Evolutionary conservation across 73 alveolate species (phyloP).

Genomic region (Uronychia binucleata): DNA sequence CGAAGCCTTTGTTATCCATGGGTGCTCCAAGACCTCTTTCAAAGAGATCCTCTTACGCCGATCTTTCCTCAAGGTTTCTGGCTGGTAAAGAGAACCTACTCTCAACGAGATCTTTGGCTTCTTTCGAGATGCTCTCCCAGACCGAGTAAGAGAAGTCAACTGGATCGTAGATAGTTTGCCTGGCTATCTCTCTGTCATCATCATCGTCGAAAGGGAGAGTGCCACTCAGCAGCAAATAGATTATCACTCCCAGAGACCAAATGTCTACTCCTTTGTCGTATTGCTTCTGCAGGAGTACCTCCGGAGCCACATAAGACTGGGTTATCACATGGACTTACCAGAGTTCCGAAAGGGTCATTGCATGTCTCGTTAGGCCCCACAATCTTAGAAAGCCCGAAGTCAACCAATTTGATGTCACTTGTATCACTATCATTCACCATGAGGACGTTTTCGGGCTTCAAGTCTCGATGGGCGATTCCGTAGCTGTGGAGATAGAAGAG

Average conservation of each 20-base stretch:
- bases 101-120: slow-evolving; percentile 71
- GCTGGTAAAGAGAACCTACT: slow-evolving; percentile 4
- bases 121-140: slow-evolving; percentile 73
- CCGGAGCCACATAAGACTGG: slow-evolving; percentile 89
- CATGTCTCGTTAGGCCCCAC: slow-evolving; percentile 87
- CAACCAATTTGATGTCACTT: slow-evolving; percentile 79
- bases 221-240: slow-evolving; percentile 78
- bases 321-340: too few species aligned
- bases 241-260: slow-evolving; percentile 81
- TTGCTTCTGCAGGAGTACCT: slow-evolving; percentile 76
- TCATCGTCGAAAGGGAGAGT: slow-evolving; percentile 89
- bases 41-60: slow-evolving; percentile 51
- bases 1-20: slow-evolving; percentile 46
- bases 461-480: slow-evolving; percentile 89
- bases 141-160: slow-evolving; percentile 74
- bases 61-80: slow-evolving; percentile 54
- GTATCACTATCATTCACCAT: slow-evolving; percentile 66
- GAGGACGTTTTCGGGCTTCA: slow-evolving; percentile 86
- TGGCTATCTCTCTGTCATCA: slow-evolving; percentile 80
- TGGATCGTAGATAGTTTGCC: slow-evolving; percentile 78
- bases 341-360: slow-evolving; percentile 91
- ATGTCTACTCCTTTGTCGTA: slow-evolving; percentile 80
- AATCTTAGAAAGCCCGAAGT: slow-evolving; percentile 89
- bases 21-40: slow-evolving; percentile 59
- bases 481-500: slow-evolving; percentile 78